Evolutionary conservation across 208 protist genomes (phyloP), one percentile per base, ranked within the genome.

Genomic region (Trypanosoma scelopori): DNA sequence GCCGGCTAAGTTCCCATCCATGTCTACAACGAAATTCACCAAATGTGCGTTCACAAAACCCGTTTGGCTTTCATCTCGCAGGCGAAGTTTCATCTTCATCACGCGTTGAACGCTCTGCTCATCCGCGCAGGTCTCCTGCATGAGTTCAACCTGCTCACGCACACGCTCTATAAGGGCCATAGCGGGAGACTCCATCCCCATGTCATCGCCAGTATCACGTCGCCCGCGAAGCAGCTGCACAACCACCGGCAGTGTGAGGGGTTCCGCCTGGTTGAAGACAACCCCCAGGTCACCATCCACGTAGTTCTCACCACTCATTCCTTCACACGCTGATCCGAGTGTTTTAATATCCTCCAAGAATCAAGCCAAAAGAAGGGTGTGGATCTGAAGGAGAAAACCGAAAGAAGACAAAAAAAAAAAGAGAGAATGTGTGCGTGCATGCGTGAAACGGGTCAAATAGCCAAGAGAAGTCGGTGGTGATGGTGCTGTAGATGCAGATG

Each of bases 231-330:
- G 73, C 27, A 87, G 68, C 42, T 86, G 71, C 5, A 78, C 71
- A 16, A 92, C 89, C 5, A 80, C 76, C 18, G 85, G 81, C 9
- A 91, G 74, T 20, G 89, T 88, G 23, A 92, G 78, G 39, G 89
- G 89, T 55, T 80, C 72, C 7, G 89, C 89, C 37, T 76, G 55
- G 60, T 72, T 84, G 57, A 91, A 94, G 35, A 89, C 71, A 18
- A 70, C 55, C 20, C 89, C 89, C 6, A 94, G 82, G 55, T 89
- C 76, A 5, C 89, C 89, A 12, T 85, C 89, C 4, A 81, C 73
- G 51, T 94, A 94, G 67, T 84, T 87, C 55, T 94, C 85, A 58
- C 77, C 70, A 41, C 58, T 55, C 75, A 86, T 86, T 13, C 25
- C 59, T n/a, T 20, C 48, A 2, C 30, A 61, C 35, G 6, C 5